Evolutionary conservation across 768 basidiomycete genomes (phyloP), one percentile per base, ranked within the genome.

Genomic region (Boletus rufocinnamomeus): DNA sequence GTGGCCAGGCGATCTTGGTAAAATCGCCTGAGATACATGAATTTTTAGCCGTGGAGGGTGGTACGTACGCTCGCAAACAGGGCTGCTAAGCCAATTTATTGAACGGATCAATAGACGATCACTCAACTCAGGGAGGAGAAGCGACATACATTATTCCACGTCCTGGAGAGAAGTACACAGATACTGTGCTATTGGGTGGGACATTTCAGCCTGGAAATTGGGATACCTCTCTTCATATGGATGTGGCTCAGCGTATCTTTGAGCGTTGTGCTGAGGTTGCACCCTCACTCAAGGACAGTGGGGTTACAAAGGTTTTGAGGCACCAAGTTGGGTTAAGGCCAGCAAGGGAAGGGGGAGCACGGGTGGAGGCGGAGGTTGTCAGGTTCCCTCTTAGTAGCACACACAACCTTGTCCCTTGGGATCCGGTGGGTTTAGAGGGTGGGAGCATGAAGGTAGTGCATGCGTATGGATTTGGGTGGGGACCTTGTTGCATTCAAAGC

Each of bases 1-100:
- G 93, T 45, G 94, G 94, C 9, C 95, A 96, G 74, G 88, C 91
- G 0, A 85, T 95, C 10, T 70, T 94, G 19, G 78, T 95, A 23
- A 73, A 82, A 40, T 89, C 91, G 3, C 87, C 90, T 0, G 80
- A 82, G 74, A 76, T 91, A 46, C 52, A 75, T 45, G 75, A 78
- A 56, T 75, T 65, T 53, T 37, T 76, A 30, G 48, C 52, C 63
- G 64, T 58, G 28, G 46, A 66, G 11, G 32, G 51, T 13, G 70
- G 77, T 75, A 47, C 54, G 73, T 60, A 45, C 11, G 4, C 37
- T 45, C 21, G 38, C 17, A 23, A 32, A 46, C 19, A 28, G 11
- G 10, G 11, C 8, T 9, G 11, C 23, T 5, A 10, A 35, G 14
- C 19, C 30, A n/a, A 19, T 25, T 32, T 27, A 41, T 23, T 50